A percentile compares a stretch with the other conserved stretches of the same genome.
phyloP scores from a whole-genome alignment of 352 stramenopile genomes.

The Stramenopiles sp. region DNA sequence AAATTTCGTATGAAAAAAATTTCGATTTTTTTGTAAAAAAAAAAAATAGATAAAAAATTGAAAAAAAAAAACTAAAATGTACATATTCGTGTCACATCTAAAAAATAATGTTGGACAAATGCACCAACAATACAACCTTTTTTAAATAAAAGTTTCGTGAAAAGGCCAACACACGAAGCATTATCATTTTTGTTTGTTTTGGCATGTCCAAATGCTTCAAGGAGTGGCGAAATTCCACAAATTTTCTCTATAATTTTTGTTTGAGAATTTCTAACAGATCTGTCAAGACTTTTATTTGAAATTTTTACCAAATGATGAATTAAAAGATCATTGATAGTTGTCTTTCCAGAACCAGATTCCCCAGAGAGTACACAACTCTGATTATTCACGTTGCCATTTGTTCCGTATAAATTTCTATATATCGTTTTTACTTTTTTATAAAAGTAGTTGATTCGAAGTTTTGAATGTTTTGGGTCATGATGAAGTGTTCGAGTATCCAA shows the following conservation, averaged over 20 bases:
- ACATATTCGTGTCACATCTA: conserved; percentile 46
- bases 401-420: too few relatives aligned
- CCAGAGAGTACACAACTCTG: conserved; percentile 60
- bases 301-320: conserved; percentile 72
- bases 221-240: conserved; percentile 77
- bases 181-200: conserved; percentile 85
- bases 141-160: conserved; percentile 79
- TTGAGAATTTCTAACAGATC: conserved; percentile 30
- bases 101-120: conserved; percentile 48
- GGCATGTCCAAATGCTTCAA: conserved; percentile 95
- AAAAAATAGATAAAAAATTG: too few relatives aligned
- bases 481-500: conserved; percentile 19
- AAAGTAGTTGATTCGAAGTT: conserved; percentile 43
- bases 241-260: conserved; percentile 26
- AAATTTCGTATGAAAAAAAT: too few relatives aligned
- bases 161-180: conserved; percentile 75
- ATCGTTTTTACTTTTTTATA: too few relatives aligned
- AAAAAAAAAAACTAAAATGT: conserved; percentile 37
- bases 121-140: conserved; percentile 31
- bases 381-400: conserved; percentile 28
- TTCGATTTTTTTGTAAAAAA: too few relatives aligned
- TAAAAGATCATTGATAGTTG: conserved; percentile 72
- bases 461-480: conserved; percentile 45
- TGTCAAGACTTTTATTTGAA: conserved; percentile 24
- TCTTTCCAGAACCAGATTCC: conserved; percentile 70